Evolutionary conservation across 805 yeast species (phyloP), one percentile per base, ranked within the genome.

Genomic region (Hanseniaspora taiwanica): DNA sequence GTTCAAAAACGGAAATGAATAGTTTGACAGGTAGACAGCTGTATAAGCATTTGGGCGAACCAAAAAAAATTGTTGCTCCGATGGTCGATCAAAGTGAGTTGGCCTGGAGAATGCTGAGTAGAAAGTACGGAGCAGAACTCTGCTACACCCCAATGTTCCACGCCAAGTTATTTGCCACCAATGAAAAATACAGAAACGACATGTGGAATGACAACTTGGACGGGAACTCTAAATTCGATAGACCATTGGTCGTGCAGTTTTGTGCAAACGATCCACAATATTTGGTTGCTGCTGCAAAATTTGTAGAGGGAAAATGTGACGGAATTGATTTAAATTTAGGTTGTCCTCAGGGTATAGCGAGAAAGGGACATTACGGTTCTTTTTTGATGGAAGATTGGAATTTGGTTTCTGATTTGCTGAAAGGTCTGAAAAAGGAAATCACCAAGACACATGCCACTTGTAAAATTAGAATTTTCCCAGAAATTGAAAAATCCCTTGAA

Each of bases 101-200:
- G 16, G 97, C 94, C 2, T 91, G 97, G 97, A 69, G 99, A 47
- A 71, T 83, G 14, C 64, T 91, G 13, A 81, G 94, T 3, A 69
- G 97, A 42, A 67, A 71, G 44, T 80, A 87, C 52, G 99, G 99
- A 3, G 97, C 98, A 0, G 84, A 86, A 2, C 64, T 91, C 25
- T 84, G 96, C 53, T 91, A 89, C 53, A 83, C 97, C 0, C 99
- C 99, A 3, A 91, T 91, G 99, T 73, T 81, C 48, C 97, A 91
- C 59, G 94, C 98, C 3, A 69, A 86, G 37, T 62, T 87, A 29
- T 91, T 91, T 62, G 93, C 93, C 20, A 81, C 82, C 2, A 80
- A 79, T 37, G 81, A 76, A 44, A 81, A 81, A 50, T 91, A 91
- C 55, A 67, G 97, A 40, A 64, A 65, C 16, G 81, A 77, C 45